These are phyloP conservation scores for Coemansia furcata DNA, from an alignment of 192 early-diverging fungal species.

Conservation along the genomic window DNA sequence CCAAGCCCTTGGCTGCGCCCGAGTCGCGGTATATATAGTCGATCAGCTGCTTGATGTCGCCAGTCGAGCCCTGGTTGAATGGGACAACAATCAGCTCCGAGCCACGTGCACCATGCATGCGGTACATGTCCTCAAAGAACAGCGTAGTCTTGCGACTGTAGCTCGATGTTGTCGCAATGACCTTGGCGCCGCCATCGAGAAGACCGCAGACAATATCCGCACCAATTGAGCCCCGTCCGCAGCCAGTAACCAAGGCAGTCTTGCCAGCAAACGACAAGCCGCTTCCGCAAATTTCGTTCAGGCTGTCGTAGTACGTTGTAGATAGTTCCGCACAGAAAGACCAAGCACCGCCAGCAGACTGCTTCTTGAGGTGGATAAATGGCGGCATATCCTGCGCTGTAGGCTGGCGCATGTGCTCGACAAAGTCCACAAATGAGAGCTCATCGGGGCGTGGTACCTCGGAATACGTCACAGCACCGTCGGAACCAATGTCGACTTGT, in stretches of 20 bases:
- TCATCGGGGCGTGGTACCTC: slow-evolving; percentile 74
- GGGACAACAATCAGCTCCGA: slow-evolving; percentile 84
- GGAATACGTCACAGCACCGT: slow-evolving; percentile 73
- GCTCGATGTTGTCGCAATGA: slow-evolving; percentile 84
- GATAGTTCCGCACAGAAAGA: slow-evolving; percentile 68
- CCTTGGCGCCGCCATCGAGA: slow-evolving; percentile 83
- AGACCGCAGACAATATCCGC: slow-evolving; percentile 81
- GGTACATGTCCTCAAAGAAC: slow-evolving; percentile 87
- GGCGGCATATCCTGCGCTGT: slow-evolving; percentile 53
- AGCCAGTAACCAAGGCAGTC: slow-evolving; percentile 86
- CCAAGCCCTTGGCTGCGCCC: slow-evolving; percentile 8
- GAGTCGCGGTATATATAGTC: too few relatives aligned
- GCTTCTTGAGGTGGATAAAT: slow-evolving; percentile 2
- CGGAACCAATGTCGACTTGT: slow-evolving; percentile 65
- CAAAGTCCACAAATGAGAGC: slow-evolving; percentile 81
- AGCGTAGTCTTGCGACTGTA: slow-evolving; percentile 74
- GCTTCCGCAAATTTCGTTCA: slow-evolving; percentile 66
- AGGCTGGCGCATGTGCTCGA: slow-evolving; percentile 66
- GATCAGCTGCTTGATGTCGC: too few relatives aligned
- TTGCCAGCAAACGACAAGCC: slow-evolving; percentile 83
- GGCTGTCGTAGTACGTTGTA: slow-evolving; percentile 68
- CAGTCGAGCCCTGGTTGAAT: slow-evolving; percentile 83
- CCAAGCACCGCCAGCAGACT: slow-evolving; percentile 32
- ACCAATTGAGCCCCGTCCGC: slow-evolving; percentile 87
- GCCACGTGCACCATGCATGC: slow-evolving; percentile 81